phyloP scores from a whole-genome alignment of 495 filamentous ascomycete genomes.

The Neurospora tetrasperma region DNA sequence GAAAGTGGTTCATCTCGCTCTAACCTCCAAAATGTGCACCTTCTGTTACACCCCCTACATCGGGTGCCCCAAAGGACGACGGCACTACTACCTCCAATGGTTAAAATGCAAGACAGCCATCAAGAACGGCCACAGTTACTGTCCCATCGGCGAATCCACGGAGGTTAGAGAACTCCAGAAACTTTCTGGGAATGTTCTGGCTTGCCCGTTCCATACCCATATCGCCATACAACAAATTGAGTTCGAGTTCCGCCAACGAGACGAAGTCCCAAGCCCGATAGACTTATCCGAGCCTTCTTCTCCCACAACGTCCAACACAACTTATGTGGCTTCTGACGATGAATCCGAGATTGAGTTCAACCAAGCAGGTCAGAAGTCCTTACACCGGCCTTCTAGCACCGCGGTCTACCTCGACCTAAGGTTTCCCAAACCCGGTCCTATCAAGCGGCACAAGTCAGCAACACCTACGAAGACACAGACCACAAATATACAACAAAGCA shows the following conservation, averaged over 20 bases:
- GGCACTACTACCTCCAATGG: slow-evolving; percentile 25
- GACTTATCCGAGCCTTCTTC: not conserved
- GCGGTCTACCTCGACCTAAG: not conserved
- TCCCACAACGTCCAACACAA: not conserved
- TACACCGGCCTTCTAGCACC: not conserved
- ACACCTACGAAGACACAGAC: not conserved
- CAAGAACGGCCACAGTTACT: slow-evolving; percentile 14
- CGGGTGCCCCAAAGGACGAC: slow-evolving; percentile 15
- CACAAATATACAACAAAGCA: not conserved
- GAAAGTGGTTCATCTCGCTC: not conserved
- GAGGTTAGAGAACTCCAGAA: slow-evolving; percentile 14
- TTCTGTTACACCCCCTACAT: slow-evolving; percentile 24
- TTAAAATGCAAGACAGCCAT: slow-evolving; percentile 21
- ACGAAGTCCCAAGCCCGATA: not conserved
- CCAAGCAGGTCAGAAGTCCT: not conserved
- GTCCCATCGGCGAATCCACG: slow-evolving; percentile 13
- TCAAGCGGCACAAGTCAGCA: not conserved
- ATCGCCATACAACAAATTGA: slow-evolving; percentile 19
- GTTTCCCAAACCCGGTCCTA: not conserved
- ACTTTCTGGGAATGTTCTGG: slow-evolving; percentile 18
- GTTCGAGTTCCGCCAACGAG: slow-evolving; percentile 6
- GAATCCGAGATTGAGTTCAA: not conserved
- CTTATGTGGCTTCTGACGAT: not conserved
- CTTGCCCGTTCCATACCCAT: slow-evolving; percentile 20
- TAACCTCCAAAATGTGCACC: slow-evolving; percentile 17